These are phyloP conservation scores for Yamadazyma jaroonii DNA, from an alignment of 1,139 yeast genomes.

Conservation along the genomic window DNA sequence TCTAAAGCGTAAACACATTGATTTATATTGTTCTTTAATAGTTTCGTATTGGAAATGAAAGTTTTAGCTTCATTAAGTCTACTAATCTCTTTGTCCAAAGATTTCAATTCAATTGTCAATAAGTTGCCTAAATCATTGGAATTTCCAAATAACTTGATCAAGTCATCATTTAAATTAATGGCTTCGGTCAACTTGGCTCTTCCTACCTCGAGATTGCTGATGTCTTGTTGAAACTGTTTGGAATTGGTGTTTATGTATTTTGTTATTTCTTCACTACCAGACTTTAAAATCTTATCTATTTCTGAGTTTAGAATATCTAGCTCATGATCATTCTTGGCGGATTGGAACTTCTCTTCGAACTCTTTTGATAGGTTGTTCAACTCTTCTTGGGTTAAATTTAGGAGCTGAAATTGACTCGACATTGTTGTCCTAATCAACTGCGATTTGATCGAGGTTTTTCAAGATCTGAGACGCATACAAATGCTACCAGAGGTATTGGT, in stretches of 20 bases:
- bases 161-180: conserved; percentile 39
- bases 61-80: conserved; percentile 63
- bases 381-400: neutral
- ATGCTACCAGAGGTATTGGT: too few relatives aligned
- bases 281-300: conserved; percentile 9
- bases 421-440: neutral
- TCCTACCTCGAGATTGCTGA: conserved; percentile 34
- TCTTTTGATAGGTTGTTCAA: neutral
- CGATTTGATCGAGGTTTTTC: neutral
- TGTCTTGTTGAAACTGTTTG: conserved; percentile 34
- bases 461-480: neutral
- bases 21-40: conserved; percentile 59
- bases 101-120: conserved; percentile 66
- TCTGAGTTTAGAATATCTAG: conserved; percentile 7
- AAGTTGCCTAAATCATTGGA: conserved; percentile 67
- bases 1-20: conserved; percentile 71
- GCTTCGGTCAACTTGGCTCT: conserved; percentile 38
- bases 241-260: conserved; percentile 25
- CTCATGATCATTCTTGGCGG: conserved; percentile 13
- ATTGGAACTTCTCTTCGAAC: conserved; percentile 6
- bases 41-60: conserved; percentile 65
- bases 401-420: neutral
- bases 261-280: conserved; percentile 24
- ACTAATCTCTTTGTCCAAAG: conserved; percentile 68
- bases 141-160: conserved; percentile 49